Base-by-base conservation (phyloP, 176 grass and related monocot genomes). In the Triticum monococcum region DNA sequence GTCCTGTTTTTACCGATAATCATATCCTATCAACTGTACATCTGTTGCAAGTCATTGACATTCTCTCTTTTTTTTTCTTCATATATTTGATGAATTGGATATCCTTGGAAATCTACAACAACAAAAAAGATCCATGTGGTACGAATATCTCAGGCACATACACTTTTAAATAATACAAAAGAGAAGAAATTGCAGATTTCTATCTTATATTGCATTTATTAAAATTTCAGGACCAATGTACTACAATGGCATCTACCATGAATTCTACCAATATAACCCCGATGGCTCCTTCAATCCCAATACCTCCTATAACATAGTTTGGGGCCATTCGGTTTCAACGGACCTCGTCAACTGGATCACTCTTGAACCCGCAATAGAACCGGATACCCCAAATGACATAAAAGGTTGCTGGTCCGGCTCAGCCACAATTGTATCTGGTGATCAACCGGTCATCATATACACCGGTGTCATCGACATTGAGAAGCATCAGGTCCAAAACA, bases 211-310 rank as follows among this genome's bases (percentile, higher is more conserved):
- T 26, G 43, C 17, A 54, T 57, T 33, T n/a, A 69, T 37, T 20
- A 35, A 79, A 81, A 63, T 56, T 68, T 83, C 88, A 98, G 95
- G 95, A 50, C 95, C 95, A 25, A 90, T 98, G 91, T 98, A 95
- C 91, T 93, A 89, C 93, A 98, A 92, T 45, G 95, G 95, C 52
- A 68, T 95, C 79, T 98, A 98, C 79, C 95, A 98, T 45, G 83
- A 93, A 24, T 95, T 98, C 83, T 98, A 98, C 56, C 45, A 48
- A 48, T 97, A 92, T 81, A 97, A 97, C 65, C 92, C 92, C 11
- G 79, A 92, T 0, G 87, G 88, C 14, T 63, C 92, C 0, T 57
- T 22, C 54, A 57, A 57, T 8, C 54, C 54, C 18, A 57, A 57
- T 22, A 57, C 54, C 18, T 57, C 54, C 0, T 2, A 8, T 3